phyloP scores from a whole-genome alignment of 371 early-diverging fungal species.

The Actinomortierella wolfii region DNA sequence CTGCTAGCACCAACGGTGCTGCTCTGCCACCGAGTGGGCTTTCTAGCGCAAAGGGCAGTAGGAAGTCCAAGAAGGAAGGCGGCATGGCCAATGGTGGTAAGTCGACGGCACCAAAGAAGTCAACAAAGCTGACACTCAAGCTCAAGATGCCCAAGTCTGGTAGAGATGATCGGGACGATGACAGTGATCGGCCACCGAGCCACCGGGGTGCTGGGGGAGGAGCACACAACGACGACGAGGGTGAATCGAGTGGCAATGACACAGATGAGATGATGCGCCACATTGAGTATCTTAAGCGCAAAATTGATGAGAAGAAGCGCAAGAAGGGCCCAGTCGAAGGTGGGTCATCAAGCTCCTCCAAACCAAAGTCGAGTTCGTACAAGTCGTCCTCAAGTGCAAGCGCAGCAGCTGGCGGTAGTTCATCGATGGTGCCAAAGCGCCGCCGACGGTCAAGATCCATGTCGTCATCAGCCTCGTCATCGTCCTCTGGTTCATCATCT shows the following conservation, averaged over 20 bases:
- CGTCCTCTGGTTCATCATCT: conserved; percentile 9
- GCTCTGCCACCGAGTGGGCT: background rate
- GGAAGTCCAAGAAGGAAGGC: background rate
- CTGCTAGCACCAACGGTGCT: conserved; percentile 10
- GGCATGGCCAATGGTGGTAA: background rate
- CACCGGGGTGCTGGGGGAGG: background rate
- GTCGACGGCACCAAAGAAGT: conserved; percentile 12
- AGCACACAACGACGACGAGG: background rate
- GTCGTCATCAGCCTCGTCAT: conserved; percentile 9
- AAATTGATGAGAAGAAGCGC: conserved; percentile 27
- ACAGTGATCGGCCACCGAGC: background rate
- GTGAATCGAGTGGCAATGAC: conserved; percentile 22
- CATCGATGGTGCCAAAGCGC: background rate
- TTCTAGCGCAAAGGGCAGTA: conserved; percentile 4
- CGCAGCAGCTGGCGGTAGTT: conserved; percentile 6
- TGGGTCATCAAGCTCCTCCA: conserved; percentile 4
- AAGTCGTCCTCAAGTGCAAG: conserved; percentile 11
- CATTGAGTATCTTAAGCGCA: conserved; percentile 35
- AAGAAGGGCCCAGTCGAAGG: conserved; percentile 8
- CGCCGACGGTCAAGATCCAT: conserved; percentile 4
- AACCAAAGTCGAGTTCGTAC: conserved; percentile 12
- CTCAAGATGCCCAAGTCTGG: conserved; percentile 24
- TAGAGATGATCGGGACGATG: background rate
- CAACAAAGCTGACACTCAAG: conserved; percentile 32
- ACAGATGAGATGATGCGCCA: conserved; percentile 45